These are phyloP conservation scores for Botrytis squamosa DNA, from an alignment of 2,329 filamentous ascomycete genomes.

Conservation along the genomic window DNA sequence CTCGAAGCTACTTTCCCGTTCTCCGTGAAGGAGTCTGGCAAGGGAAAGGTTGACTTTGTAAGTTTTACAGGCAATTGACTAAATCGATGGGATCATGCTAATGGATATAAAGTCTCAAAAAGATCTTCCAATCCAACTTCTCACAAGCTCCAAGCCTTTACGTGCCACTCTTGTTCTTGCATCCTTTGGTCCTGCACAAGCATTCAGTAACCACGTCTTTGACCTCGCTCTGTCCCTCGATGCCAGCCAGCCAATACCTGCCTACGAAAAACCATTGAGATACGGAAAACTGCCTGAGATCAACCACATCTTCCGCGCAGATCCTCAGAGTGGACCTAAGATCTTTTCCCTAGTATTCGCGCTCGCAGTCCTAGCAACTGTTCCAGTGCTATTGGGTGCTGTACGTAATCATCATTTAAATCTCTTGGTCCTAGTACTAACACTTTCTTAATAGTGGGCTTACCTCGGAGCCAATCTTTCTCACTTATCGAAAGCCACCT, in stretches of 20 bases:
- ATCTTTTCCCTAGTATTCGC: constrained; percentile 78
- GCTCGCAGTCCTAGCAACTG: constrained; percentile 66
- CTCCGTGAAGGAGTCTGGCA: constrained; percentile 81
- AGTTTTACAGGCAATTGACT: constrained; percentile 39
- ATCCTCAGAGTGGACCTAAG: constrained; percentile 76
- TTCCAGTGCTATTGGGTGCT: constrained; percentile 70
- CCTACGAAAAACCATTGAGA: constrained; percentile 68
- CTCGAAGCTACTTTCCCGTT: constrained; percentile 87
- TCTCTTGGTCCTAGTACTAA: constrained; percentile 28
- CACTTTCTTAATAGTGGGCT: constrained; percentile 61
- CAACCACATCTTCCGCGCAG: constrained; percentile 81
- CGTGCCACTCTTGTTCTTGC: constrained; percentile 80
- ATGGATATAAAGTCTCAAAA: constrained; percentile 67
- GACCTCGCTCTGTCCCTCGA: constrained; percentile 67
- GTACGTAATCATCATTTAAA: constrained; percentile 50
- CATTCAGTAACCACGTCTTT: constrained; percentile 70
- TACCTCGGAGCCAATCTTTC: constrained; percentile 78
- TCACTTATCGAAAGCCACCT: constrained; percentile 73
- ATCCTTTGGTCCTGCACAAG: constrained; percentile 75
- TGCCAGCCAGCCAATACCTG: constrained; percentile 56
- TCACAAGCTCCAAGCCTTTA: constrained; percentile 65
- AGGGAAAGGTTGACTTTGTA: constrained; percentile 83
- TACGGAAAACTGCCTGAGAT: constrained; percentile 85
- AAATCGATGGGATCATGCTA: constrained; percentile 22
- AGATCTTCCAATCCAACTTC: constrained; percentile 82